Conservation (phyloP, 73 alveolate species). For the Tetrahymena malaccensis region DNA sequence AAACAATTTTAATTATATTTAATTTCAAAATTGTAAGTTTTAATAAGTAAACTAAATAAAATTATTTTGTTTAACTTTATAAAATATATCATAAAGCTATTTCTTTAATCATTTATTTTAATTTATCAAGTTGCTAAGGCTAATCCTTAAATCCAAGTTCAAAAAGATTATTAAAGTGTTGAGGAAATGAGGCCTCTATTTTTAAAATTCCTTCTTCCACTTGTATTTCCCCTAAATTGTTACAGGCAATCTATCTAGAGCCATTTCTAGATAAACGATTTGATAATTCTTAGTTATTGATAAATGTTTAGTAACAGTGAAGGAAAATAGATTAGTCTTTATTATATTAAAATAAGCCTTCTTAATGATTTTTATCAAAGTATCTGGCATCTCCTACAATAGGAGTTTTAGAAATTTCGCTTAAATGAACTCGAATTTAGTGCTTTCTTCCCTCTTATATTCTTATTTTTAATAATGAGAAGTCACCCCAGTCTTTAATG, state of each 20-base stretch:
- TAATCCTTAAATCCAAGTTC: background rate
- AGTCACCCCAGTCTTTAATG: background rate
- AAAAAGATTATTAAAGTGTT: background rate
- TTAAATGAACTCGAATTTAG: background rate
- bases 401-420: background rate
- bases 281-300: background rate
- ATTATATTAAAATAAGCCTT: background rate
- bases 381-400: background rate
- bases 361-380: background rate
- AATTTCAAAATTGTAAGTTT: too few species aligned
- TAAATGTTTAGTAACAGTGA: background rate
- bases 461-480: background rate
- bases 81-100: background rate
- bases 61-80: too few species aligned
- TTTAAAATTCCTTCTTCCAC: background rate
- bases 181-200: background rate
- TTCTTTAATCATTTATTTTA: background rate
- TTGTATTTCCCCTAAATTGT: background rate
- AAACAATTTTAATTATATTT: too few species aligned
- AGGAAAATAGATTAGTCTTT: background rate
- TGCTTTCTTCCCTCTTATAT: background rate
- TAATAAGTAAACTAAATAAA: too few species aligned
- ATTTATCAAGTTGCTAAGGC: background rate
- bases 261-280: background rate
- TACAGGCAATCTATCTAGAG: background rate